Conservation (phyloP, 768 basidiomycete genomes). For the Podaxis rugospora region DNA sequence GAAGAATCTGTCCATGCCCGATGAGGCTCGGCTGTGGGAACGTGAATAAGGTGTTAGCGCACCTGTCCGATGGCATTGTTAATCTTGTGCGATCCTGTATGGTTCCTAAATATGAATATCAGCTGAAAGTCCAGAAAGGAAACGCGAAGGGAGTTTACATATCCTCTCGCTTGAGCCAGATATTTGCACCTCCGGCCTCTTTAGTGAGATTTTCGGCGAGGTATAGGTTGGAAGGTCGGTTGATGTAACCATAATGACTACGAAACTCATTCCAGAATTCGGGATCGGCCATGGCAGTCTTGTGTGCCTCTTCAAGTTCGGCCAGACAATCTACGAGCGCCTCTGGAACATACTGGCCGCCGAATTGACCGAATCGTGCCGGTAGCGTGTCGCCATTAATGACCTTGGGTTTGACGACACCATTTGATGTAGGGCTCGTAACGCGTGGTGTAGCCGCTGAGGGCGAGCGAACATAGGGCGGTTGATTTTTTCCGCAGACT, state of each 20-base stretch:
- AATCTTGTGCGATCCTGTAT: constrained; percentile 99
- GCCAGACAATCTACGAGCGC: constrained; percentile 88
- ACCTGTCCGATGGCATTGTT: constrained; percentile 98
- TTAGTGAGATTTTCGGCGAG: constrained; percentile 88
- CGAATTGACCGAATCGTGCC: constrained; percentile 88
- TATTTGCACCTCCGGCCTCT: constrained; percentile 87
- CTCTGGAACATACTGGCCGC: constrained; percentile 97
- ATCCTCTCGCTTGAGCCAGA: constrained; percentile 98
- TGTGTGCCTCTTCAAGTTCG: constrained; percentile 91
- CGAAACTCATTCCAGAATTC: constrained; percentile 91
- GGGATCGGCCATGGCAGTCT: constrained; percentile 80
- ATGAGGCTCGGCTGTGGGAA: background rate
- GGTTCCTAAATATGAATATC: constrained; percentile 57
- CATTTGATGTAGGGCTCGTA: background rate
- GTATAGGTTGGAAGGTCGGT: constrained; percentile 89
- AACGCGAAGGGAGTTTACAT: constrained; percentile 42
- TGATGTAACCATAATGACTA: constrained; percentile 89
- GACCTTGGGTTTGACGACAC: background rate
- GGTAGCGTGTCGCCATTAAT: constrained; percentile 46
- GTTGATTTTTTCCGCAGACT: constrained; percentile 46
- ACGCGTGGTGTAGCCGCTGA: constrained; percentile 21
- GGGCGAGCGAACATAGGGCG: constrained; percentile 31
- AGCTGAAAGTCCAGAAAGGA: background rate
- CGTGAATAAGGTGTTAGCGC: constrained; percentile 14
- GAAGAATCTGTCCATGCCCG: constrained; percentile 61